Conservation (phyloP, 2,329 filamentous ascomycete species). For the Sporothrix globosa region DNA sequence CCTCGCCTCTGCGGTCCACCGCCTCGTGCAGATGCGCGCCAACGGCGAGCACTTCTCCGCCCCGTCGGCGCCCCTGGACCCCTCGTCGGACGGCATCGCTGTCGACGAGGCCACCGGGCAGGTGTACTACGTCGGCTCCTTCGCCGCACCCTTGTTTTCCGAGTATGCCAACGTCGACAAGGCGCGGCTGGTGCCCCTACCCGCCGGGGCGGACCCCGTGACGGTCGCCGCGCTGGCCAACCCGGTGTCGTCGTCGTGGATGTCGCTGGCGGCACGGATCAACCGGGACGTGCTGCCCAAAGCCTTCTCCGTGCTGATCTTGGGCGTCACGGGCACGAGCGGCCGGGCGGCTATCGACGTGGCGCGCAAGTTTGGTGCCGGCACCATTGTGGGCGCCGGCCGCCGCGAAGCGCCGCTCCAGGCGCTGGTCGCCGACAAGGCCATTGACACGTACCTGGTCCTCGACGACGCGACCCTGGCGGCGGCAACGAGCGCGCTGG, state of each 20-base stretch:
- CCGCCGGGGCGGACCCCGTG: slow-evolving; percentile 51
- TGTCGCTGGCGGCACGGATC: slow-evolving; percentile 56
- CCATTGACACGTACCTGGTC: slow-evolving; percentile 53
- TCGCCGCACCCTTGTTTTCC: slow-evolving; percentile 46
- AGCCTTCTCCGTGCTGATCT: slow-evolving; percentile 65
- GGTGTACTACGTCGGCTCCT: slow-evolving; percentile 54
- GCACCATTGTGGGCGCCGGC: slow-evolving; percentile 55
- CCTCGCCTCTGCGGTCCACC: slow-evolving; percentile 56
- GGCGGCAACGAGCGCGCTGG: slow-evolving; percentile 52
- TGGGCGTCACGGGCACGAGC: slow-evolving; percentile 89
- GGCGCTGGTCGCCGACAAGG: slow-evolving; percentile 32
- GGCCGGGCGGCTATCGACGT: slow-evolving; percentile 56
- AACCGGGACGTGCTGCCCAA: slow-evolving; percentile 41
- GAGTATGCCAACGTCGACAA: slow-evolving; percentile 55
- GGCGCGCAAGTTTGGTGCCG: slow-evolving; percentile 54
- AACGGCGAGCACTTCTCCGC: slow-evolving; percentile 59
- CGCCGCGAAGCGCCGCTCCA: slow-evolving; percentile 51
- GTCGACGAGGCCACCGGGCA: slow-evolving; percentile 49
- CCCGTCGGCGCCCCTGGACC: slow-evolving; percentile 53
- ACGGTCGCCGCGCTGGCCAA: slow-evolving; percentile 59
- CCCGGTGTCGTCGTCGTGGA: slow-evolving; percentile 60
- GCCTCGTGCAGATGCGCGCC: slow-evolving; percentile 57
- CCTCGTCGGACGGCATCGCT: slow-evolving; percentile 59
- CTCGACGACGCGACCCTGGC: slow-evolving; percentile 44
- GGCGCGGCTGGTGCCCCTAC: slow-evolving; percentile 47